Conservation (phyloP, 768 basidiomycete species). For the Tricholomella constricta region DNA sequence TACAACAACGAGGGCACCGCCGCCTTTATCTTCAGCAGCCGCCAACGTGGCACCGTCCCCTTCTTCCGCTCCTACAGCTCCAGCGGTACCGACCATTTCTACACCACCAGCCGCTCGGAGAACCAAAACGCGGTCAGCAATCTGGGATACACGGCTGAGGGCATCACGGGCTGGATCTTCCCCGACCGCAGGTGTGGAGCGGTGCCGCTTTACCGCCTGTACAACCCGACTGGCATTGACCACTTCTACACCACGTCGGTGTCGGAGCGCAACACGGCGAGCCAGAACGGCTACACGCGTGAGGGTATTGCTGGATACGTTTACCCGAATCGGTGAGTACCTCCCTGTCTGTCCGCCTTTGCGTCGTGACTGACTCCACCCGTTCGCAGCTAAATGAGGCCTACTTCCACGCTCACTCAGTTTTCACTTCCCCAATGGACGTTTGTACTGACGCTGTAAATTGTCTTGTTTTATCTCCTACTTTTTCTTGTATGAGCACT, state of each 20-base stretch:
- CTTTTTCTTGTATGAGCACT: too few species aligned
- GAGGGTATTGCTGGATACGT: too few species aligned
- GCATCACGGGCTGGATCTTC: conserved; percentile 19
- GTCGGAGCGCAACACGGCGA: conserved; percentile 3
- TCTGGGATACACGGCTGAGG: conserved; percentile 19
- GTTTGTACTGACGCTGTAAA: too few species aligned
- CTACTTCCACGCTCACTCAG: too few species aligned
- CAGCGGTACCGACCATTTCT: conserved; percentile 21
- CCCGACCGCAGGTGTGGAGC: conserved; percentile 1
- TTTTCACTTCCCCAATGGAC: too few species aligned
- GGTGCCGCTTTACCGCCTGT: conserved; percentile 21
- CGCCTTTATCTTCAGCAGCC: conserved; percentile 11
- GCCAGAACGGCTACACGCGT: too few species aligned
- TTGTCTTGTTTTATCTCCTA: too few species aligned
- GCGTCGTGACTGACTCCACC: too few species aligned
- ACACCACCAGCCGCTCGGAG: conserved; percentile 20
- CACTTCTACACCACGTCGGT: conserved; percentile 25
- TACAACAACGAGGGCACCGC: conserved; percentile 11
- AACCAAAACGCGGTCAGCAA: conserved; percentile 8
- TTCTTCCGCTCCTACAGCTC: conserved; percentile 23
- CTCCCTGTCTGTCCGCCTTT: too few species aligned
- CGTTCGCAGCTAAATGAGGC: too few species aligned
- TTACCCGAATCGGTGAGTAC: too few species aligned
- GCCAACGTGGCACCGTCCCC: conserved; percentile 11
- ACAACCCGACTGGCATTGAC: conserved; percentile 6